Evolutionary conservation across 2,329 filamentous ascomycete species (phyloP), one percentile per base, ranked within the genome.

Genomic region (Botrytis cinerea): DNA sequence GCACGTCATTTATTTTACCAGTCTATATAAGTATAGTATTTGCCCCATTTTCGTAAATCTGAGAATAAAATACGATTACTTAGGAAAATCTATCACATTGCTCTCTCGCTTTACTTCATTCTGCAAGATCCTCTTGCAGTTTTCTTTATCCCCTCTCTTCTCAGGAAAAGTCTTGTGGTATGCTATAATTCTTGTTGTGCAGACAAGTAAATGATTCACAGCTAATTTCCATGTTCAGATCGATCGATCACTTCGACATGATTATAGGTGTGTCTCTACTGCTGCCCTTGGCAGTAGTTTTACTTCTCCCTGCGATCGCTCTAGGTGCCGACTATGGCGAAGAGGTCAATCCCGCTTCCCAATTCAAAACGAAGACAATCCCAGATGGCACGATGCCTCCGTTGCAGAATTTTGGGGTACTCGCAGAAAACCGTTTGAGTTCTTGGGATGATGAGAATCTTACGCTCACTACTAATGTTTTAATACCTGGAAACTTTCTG

Each of bases 401-500:
- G 4, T 32, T 67, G 60, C 25, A n/a, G 3, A 43, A 75, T 22
- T 69, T 71, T 8, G 43, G 51, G 5, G 71, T 76, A 20, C 22
- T 72, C 40, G 70, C 70, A 14, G 67, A 73, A n/a, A 43, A 72
- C 4, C 59, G 59, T 18, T 54, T 71, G 35, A 73, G 69, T 38
- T 12, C 2, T 1, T 75, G 57, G 51, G 35, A 74, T 67, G 69
- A 75, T 61, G 67, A 63, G 1, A 43, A 45, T 18, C 35, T 72
- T 57, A 60, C 25, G 8, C 46, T 77, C 4, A 73, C 60, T 16
- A 72, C 70, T 18, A 63, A 62, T 7, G 54, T 32, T 25, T 72
- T 67, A 20, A 74, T 77, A 12, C 73, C 70, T 2, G 75, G 75
- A 1, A 46, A 73, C 18, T 78, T 72, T 51, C 74, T 72, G 35